Evolutionary conservation across 306 rosid species (phyloP).

Genomic region (Prunus padus): DNA sequence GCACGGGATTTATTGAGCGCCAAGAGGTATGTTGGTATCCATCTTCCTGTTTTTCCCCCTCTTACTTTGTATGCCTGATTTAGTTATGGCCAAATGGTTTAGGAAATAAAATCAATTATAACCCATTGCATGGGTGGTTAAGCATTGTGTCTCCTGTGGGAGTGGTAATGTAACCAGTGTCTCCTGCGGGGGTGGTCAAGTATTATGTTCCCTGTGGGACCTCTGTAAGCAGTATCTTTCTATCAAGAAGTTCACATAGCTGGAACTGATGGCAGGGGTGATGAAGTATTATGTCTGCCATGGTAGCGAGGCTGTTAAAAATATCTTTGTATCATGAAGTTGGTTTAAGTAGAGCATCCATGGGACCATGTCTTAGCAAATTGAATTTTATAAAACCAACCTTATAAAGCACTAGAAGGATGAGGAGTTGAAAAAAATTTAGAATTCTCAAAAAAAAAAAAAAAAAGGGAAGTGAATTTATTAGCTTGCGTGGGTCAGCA

Average conservation of each 20-base stretch:
- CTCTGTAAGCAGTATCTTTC: too few species aligned
- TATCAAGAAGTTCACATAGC: too few species aligned
- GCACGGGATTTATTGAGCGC: slow-evolving; percentile 77
- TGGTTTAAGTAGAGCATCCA: neutral
- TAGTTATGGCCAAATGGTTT: neutral
- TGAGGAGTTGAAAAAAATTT: neutral
- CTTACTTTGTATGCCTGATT: neutral
- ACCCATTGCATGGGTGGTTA: slow-evolving; percentile 3
- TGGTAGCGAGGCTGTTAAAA: too few species aligned
- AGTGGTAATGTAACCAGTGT: neutral
- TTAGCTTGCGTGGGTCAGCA: neutral
- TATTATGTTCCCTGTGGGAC: too few species aligned
- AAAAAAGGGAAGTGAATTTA: neutral
- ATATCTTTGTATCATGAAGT: too few species aligned
- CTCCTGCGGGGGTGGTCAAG: neutral
- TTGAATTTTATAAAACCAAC: neutral
- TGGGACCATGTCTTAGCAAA: neutral
- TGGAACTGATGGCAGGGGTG: too few species aligned
- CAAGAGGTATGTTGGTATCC: slow-evolving; percentile 55
- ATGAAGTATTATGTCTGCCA: too few species aligned
- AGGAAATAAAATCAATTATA: neutral
- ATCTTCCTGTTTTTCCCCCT: neutral
- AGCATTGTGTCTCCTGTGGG: neutral
- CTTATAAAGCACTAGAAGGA: neutral
- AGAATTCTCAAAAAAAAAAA: neutral